These are phyloP conservation scores for Sphaerosporella brunnea DNA, from an alignment of 495 filamentous ascomycete genomes.

Conservation along the genomic window DNA sequence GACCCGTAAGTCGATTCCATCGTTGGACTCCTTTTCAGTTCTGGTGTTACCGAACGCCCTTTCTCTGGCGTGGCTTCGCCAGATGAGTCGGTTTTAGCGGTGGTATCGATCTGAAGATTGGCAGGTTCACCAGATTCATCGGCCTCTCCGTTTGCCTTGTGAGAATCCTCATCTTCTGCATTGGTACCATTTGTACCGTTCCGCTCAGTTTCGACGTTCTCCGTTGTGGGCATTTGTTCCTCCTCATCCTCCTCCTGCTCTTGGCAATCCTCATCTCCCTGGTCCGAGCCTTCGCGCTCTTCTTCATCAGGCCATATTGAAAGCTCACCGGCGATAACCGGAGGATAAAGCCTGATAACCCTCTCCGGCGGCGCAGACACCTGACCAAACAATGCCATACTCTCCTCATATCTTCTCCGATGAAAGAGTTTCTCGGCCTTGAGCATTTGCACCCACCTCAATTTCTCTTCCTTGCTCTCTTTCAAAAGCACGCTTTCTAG, in stretches of 20 bases:
- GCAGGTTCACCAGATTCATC: constrained; percentile 3
- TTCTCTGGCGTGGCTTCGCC: constrained; percentile 2
- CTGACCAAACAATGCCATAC: constrained; percentile 71
- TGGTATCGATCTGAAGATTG: constrained; percentile 3
- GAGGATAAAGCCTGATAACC: constrained; percentile 73
- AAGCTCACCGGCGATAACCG: constrained; percentile 63
- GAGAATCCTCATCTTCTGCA: constrained; percentile 1
- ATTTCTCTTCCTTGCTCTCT: constrained; percentile 52
- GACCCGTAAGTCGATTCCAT: constrained; percentile 5
- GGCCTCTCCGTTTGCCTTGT: not conserved
- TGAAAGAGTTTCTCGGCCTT: constrained; percentile 78
- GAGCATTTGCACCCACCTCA: constrained; percentile 70
- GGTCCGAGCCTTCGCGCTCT: constrained; percentile 28
- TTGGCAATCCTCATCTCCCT: constrained; percentile 15
- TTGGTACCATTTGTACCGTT: constrained; percentile 4
- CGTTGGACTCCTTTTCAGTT: not conserved
- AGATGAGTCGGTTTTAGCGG: constrained; percentile 19
- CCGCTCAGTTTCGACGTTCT: not conserved
- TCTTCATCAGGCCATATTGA: constrained; percentile 38
- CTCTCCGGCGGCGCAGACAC: constrained; percentile 76
- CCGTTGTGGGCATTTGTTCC: constrained; percentile 3
- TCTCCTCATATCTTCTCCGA: constrained; percentile 65
- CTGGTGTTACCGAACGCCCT: not conserved
- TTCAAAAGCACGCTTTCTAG: constrained; percentile 80
- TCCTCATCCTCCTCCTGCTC: constrained; percentile 17